Evolutionary conservation across 2,329 filamentous ascomycete genomes (phyloP).

Genomic region (Periconia digitata): DNA sequence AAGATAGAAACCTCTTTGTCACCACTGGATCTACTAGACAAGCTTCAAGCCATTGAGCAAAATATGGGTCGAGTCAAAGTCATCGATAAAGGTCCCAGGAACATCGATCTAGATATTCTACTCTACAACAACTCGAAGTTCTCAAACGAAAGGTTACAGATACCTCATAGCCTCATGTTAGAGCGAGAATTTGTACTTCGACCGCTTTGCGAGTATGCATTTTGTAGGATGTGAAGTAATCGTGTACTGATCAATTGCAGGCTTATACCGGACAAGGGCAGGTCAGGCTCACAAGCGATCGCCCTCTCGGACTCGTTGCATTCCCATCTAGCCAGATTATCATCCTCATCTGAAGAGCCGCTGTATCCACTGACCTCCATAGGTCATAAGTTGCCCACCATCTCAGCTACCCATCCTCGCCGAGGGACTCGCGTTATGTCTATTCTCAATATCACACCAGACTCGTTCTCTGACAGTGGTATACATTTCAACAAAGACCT

Average conservation of each 20-base stretch:
- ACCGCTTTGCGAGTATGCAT: conserved; percentile 73
- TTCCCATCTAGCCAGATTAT: conserved; percentile 40
- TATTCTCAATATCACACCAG: conserved; percentile 90
- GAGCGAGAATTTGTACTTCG: conserved; percentile 93
- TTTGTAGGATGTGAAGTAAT: background rate
- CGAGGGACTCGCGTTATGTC: conserved; percentile 78
- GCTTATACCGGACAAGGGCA: conserved; percentile 28
- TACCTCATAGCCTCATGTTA: conserved; percentile 82
- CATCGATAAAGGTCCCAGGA: conserved; percentile 90
- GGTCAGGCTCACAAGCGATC: conserved; percentile 47
- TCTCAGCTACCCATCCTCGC: conserved; percentile 24
- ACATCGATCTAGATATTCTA: conserved; percentile 91
- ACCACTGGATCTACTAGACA: conserved; percentile 75
- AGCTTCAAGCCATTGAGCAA: conserved; percentile 81
- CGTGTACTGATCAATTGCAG: conserved; percentile 17
- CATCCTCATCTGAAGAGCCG: conserved; percentile 29
- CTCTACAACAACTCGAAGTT: conserved; percentile 72
- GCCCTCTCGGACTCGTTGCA: conserved; percentile 45
- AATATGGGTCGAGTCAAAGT: conserved; percentile 77
- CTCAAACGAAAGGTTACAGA: conserved; percentile 70
- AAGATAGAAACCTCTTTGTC: conserved; percentile 79
- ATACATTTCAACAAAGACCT: conserved; percentile 48
- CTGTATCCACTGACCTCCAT: conserved; percentile 46
- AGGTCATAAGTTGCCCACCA: conserved; percentile 31
- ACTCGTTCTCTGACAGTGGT: conserved; percentile 95